These are phyloP conservation scores for Amniculicola lignicola DNA, from an alignment of 495 filamentous ascomycete species.

Conservation along the genomic window DNA sequence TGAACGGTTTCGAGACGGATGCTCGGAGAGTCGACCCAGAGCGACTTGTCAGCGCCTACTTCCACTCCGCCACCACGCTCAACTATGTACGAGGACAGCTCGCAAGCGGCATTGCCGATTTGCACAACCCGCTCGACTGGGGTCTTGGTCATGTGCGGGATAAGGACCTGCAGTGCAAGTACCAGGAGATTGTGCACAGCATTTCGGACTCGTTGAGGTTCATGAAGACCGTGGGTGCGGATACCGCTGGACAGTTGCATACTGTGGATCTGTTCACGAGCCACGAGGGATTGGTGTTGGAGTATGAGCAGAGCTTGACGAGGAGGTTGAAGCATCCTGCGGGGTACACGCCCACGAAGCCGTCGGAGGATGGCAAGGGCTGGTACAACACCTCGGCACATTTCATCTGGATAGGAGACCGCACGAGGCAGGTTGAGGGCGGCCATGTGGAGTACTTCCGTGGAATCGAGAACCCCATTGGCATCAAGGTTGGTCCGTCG, in stretches of 20 bases:
- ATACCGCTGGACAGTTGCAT: conserved; percentile 75
- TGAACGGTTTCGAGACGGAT: conserved; percentile 77
- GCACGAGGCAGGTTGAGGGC: conserved; percentile 85
- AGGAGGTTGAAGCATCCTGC: conserved; percentile 66
- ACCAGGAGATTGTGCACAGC: conserved; percentile 74
- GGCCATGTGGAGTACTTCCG: conserved; percentile 98
- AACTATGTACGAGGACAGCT: conserved; percentile 87
- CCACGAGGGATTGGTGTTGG: conserved; percentile 89
- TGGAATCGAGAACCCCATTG: conserved; percentile 90
- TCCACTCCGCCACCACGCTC: conserved; percentile 87
- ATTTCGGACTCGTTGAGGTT: conserved; percentile 90
- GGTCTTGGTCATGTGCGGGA: conserved; percentile 88
- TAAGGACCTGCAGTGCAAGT: conserved; percentile 74
- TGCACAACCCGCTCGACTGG: conserved; percentile 94
- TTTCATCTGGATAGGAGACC: conserved; percentile 97
- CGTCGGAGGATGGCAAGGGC: conserved; percentile 52
- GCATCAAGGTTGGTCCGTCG: conserved; percentile 89
- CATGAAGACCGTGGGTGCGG: conserved; percentile 92
- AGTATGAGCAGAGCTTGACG: conserved; percentile 88
- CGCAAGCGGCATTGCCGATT: conserved; percentile 83
- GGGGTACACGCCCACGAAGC: conserved; percentile 10
- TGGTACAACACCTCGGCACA: conserved; percentile 79
- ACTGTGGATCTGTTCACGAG: conserved; percentile 96
- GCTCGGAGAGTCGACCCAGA: conserved; percentile 76
- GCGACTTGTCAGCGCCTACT: conserved; percentile 86